These are phyloP conservation scores for Citrullus amarus DNA, from an alignment of 306 rosid genomes.

Conservation along the genomic window DNA sequence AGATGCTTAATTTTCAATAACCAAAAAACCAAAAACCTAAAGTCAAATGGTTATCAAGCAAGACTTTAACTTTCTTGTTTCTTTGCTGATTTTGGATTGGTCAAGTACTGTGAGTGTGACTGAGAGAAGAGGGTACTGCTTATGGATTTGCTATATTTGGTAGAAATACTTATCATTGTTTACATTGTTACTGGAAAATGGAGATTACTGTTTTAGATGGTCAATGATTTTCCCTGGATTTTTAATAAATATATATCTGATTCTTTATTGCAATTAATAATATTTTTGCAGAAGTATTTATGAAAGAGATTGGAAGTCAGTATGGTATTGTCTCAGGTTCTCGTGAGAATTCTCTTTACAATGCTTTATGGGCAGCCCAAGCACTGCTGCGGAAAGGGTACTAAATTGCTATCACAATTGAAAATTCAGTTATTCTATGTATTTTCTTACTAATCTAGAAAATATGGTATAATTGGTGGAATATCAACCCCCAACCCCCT, in stretches of 20 bases:
- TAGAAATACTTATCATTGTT: neutral
- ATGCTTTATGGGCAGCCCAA: constrained; percentile 91
- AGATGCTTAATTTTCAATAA: too few species aligned
- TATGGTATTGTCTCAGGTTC: constrained; percentile 57
- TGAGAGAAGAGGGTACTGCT: neutral
- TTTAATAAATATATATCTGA: neutral
- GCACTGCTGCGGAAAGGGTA: constrained; percentile 92
- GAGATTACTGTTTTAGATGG: neutral
- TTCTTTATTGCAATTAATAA: constrained; percentile 4
- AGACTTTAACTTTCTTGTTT: neutral
- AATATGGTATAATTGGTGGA: neutral
- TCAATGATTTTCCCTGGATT: neutral
- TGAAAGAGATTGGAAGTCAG: constrained; percentile 66
- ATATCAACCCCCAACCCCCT: neutral
- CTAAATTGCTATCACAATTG: neutral
- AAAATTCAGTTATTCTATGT: neutral
- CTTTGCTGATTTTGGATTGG: neutral
- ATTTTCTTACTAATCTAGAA: neutral
- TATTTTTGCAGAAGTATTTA: constrained; percentile 48
- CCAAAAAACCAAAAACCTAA: neutral
- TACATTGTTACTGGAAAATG: neutral
- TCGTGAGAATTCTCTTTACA: constrained; percentile 77
- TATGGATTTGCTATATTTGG: neutral
- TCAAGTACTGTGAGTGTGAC: neutral
- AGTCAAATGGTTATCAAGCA: too few species aligned